Base-by-base conservation (phyloP, 257 asterid genomes). In the Solanum sitiens region DNA sequence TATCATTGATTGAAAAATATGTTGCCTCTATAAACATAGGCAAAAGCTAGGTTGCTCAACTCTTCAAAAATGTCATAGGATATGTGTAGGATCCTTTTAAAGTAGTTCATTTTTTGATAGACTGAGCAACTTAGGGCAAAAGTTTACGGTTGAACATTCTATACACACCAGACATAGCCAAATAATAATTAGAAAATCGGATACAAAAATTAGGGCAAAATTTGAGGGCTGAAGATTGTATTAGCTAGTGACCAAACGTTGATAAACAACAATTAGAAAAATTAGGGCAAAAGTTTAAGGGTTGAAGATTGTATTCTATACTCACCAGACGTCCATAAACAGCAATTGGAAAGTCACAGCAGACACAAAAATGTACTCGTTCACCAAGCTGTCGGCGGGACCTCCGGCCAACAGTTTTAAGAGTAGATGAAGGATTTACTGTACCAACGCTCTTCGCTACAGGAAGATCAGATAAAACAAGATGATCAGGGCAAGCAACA, bases 401-500 rank as follows among this genome's bases (percentile, higher is more conserved):
- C 90, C 98, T 93, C 8, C 98, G 97, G 18, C 99, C 99, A 83
- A 95, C 89, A 87, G 90, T 90, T 96, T 96, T 97, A 89, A 91
- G 79, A 14, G 88, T 88, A 47, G 99, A 93, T 86, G 90, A 87
- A 23, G 94, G 90, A 87, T 88, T 87, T 56, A 95, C 91, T 42
- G 93, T 86, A 75, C 99, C 99, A 67, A 97, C 91, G 88, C 95
- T 89, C 93, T 97, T 97, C 35, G 99, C 99, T 72, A 97, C 99
- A 67, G 99, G 98, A 89, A 97, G 98, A 91, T 97, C 99, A 61
- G 99, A 96, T 86, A 97, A 79, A 87, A 96, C 92, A 87, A 97
- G 98, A 91, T 97, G 99, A 89, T 94, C 99, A 11, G 99, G 99
- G 88, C 99, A 97, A 7, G 99, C 98, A 86, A 97, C 99, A 16